Evolutionary conservation across 2,329 filamentous ascomycete species (phyloP), one percentile per base, ranked within the genome.

Genomic region (Hypomyces perniciosus): DNA sequence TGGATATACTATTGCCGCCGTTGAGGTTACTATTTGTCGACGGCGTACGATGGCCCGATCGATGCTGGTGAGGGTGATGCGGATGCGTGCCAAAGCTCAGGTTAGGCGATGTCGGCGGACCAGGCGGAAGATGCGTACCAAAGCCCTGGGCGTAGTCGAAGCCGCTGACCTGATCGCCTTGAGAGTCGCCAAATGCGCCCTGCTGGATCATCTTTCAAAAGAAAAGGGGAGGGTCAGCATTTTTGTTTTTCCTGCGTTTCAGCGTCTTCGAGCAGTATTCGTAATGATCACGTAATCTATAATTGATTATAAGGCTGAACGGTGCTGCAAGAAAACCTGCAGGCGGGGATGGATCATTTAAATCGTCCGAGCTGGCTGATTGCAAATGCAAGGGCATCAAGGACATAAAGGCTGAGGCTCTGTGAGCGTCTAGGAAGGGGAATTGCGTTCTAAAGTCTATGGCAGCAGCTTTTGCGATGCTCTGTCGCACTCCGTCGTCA

Each of bases 341-440:
- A 63, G 77, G 74, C 59, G 78, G 74, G 58, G 78, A 80, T 48
- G 75, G 75, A 51, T 69, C 74, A 61, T 68, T 72, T 66, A 76
- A 81, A 50, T 81, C 78, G 51, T 80, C 77, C 35, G 78, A 79
- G 30, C 69, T 68, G 41, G 74, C 73, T 50, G 78, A 78, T 59
- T 77, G 77, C 51, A 77, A 76, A 63, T 78, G 74, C 51, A 77
- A 78, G 30, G 78, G 78, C 55, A 77, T 80, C 62, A 81, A 73
- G 56, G 72, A 70, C 63, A 80, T 72, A 62, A 80, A 81, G 60
- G 73, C 72, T 59, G 38, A 80, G 45, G 74, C 68, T 67, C 78
- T 74, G 53, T 70, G 62, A 41, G 48, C 7, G 61, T 69, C 70
- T 46, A 71, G 57, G 64, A 77, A 81, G 42, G 72, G 65, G 56